Evolutionary conservation across 2,329 filamentous ascomycete species (phyloP).

Genomic region (Dactylellina sp.): DNA sequence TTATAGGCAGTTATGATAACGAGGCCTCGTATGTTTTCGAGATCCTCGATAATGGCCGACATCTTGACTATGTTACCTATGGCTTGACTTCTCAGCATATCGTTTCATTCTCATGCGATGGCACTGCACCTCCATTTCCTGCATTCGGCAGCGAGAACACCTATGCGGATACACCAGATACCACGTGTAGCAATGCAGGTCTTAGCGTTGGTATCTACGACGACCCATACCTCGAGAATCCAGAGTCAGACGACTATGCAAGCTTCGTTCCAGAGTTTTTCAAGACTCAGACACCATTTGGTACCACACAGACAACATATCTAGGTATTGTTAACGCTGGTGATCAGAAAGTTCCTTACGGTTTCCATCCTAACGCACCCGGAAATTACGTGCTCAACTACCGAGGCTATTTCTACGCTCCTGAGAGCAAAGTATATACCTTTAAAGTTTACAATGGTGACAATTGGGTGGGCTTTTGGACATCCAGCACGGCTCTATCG

Average conservation of each 20-base stretch:
- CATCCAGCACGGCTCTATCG: neutral
- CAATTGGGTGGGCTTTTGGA: constrained; percentile 15
- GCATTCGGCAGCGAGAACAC: neutral
- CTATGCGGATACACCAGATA: neutral
- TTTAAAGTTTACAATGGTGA: constrained; percentile 6
- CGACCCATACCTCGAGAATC: neutral
- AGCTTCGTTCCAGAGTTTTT: constrained; percentile 17
- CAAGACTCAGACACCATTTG: constrained; percentile 1
- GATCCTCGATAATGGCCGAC: neutral
- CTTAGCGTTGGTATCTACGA: constrained; percentile 13
- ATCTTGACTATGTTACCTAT: constrained; percentile 15
- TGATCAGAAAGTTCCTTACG: constrained; percentile 1
- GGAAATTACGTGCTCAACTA: constrained; percentile 7
- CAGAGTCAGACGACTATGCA: constrained; percentile 1
- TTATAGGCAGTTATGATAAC: constrained; percentile 1
- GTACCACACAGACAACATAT: neutral
- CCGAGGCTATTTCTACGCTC: constrained; percentile 12
- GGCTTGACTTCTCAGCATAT: neutral
- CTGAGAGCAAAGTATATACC: neutral
- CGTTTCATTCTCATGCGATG: constrained; percentile 23
- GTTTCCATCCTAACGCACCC: neutral
- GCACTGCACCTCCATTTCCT: neutral
- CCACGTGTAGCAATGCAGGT: neutral
- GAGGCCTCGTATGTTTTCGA: neutral
- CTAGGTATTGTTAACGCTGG: constrained; percentile 1